These are phyloP conservation scores for Akanthomyces lecanii DNA, from an alignment of 2,329 filamentous ascomycete species.

Conservation along the genomic window DNA sequence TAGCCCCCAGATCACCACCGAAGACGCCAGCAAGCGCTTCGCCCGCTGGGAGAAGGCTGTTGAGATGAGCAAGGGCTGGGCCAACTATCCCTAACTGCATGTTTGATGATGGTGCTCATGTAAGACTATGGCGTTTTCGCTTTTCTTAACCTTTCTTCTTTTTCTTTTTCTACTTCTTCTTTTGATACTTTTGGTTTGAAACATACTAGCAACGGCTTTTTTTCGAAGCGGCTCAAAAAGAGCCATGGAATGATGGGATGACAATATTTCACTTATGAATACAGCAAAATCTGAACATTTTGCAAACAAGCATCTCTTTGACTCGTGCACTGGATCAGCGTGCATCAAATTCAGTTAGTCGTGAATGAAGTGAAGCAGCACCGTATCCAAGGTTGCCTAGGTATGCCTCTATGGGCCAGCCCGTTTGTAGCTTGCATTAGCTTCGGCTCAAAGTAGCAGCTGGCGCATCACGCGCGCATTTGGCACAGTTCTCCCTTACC, in stretches of 20 bases:
- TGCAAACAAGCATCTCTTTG: background rate
- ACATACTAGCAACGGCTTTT: slow-evolving; percentile 3
- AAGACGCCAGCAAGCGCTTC: slow-evolving; percentile 60
- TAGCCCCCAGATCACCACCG: slow-evolving; percentile 57
- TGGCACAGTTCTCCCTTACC: background rate
- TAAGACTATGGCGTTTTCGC: slow-evolving; percentile 12
- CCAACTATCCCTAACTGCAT: slow-evolving; percentile 27
- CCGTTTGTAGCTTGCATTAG: background rate
- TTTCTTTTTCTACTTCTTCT: background rate
- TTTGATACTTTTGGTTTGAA: slow-evolving; percentile 2
- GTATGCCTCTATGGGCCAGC: background rate
- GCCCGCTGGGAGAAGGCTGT: slow-evolving; percentile 72
- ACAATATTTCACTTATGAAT: slow-evolving; percentile 9
- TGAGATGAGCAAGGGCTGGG: slow-evolving; percentile 73
- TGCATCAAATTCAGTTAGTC: background rate
- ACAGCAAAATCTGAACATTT: background rate
- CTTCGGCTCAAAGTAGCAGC: background rate
- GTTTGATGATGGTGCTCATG: background rate
- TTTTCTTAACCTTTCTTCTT: background rate
- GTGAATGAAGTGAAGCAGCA: background rate
- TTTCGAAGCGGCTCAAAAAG: background rate
- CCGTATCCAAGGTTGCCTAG: background rate
- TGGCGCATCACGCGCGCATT: background rate
- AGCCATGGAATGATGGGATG: slow-evolving; percentile 6
- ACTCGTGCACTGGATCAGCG: too few species aligned